Conservation (phyloP, 192 early-diverging fungal genomes). For the Backusella liffmaniae region DNA sequence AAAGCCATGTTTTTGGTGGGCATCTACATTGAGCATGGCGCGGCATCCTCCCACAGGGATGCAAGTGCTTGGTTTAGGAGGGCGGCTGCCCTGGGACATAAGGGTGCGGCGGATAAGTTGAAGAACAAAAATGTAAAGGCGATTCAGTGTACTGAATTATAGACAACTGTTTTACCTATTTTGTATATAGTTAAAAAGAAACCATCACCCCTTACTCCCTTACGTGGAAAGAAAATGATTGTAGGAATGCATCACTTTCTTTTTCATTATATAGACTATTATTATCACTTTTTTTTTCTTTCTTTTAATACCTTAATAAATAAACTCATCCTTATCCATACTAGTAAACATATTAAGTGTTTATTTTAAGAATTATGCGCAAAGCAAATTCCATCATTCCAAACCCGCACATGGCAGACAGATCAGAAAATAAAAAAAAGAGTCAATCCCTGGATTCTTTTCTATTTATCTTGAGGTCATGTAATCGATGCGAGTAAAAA, state of each 20-base stretch:
- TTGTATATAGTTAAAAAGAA: background rate
- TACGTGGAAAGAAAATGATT: background rate
- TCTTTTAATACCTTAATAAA: background rate
- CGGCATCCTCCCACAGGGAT: constrained; percentile 76
- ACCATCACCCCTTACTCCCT: background rate
- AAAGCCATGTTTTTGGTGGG: constrained; percentile 96
- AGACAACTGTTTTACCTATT: background rate
- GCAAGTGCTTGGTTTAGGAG: constrained; percentile 81
- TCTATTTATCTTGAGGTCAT: background rate
- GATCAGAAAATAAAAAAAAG: background rate
- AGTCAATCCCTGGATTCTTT: constrained; percentile 4
- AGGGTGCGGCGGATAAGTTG: constrained; percentile 61
- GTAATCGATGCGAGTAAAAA: background rate
- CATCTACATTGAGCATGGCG: constrained; percentile 85
- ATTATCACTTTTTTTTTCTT: background rate
- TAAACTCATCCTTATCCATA: background rate
- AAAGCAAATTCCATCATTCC: constrained; percentile 2
- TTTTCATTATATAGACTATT: background rate
- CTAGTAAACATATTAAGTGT: background rate
- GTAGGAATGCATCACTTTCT: background rate
- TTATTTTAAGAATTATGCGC: background rate
- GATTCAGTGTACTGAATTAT: background rate
- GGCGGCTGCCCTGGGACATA: constrained; percentile 81
- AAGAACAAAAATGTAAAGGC: background rate
- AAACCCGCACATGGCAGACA: background rate